Evolutionary conservation across 805 yeast genomes (phyloP), one percentile per base, ranked within the genome.

Genomic region (Saccharomycopsis javanensis): DNA sequence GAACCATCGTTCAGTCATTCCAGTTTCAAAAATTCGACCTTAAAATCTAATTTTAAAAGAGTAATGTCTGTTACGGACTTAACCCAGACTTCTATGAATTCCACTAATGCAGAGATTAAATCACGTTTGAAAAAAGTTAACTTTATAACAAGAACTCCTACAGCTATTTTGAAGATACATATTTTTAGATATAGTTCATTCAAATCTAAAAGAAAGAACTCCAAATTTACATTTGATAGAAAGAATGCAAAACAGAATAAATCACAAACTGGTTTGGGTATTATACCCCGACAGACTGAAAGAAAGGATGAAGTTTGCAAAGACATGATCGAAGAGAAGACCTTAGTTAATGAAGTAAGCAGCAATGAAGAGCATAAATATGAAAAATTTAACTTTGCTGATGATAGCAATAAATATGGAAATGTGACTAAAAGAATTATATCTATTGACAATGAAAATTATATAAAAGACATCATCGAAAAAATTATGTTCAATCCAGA

Each of bases 41-140:
- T 25, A 4, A 53, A 53, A 28, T 25, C 51, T 20, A 13, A 25
- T 16, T 23, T 55, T 27, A 42, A 42, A 20, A 42, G 48, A 20
- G 48, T 42, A 5, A 42, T 42, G 48, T 57, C 60, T 7, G 58
- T 60, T 13, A 54, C 62, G 2, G 62, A 60, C 37, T 38, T 60
- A 25, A 60, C 62, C 7, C 62, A 60, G 20, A 55, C 55, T 25
- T 57, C 59, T 51, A 60, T 60, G 18, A 53, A 51, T 33, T 56
- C 53, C 28, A 30, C 23, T 33, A 27, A n/a, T 6, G 52, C 30
- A 3, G 53, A 53, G 31, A 20, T 50, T 20, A 59, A 51, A 30
- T 27, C 45, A 20, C 23, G 25, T 27, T 42, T 50, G 7, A 48
- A 51, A 31, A 52, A 50, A 34, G 33, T 54, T 11, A 56, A 56